Base-by-base conservation (phyloP, 805 yeast species). In the Ogataea nakhonphanomensis region DNA sequence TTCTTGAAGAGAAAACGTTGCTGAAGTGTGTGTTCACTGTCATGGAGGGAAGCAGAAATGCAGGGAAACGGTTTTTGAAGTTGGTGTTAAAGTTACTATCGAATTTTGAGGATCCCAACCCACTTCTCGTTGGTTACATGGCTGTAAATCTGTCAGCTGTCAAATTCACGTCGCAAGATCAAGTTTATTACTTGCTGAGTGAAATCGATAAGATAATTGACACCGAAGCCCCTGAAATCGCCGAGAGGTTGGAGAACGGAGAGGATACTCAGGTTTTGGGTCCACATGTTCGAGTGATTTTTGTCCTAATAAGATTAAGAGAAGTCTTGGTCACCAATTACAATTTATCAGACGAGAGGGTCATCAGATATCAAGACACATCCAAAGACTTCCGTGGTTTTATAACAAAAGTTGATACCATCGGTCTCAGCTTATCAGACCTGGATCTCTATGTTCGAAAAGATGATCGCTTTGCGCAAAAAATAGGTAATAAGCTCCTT, bases 121-220 rank as follows among this genome's bases (percentile, higher is more conserved):
- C 61, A 11, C 53, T 58, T 25, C 67, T 56, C 37, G 44, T 64
- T 5, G 47, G 55, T 6, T 73, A 64, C 43, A 35, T 73, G 7
- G 57, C 67, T 1, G 40, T 59, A 2, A 74, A 76, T 44, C 38
- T 81, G 6, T 51, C 70, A 1, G 55, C 53, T 2, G 50, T 71
- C 11, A 63, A 61, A 2, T 69, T 78, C 30, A 47, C 51, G 0
- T 62, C 70, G 0, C 54, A 69, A 33, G 86, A 81, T 40, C 87
- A 82, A 37, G 70, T 76, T 0, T 67, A 72, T 33, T 43, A 64
- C 0, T 23, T 80, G 1, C 50, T 77, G 3, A 57, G 62, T 32
- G 69, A 64, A 1, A 51, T 80, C 25, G 79, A 79, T 39, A 55
- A 66, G 31, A 43, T 69, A 0, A 49, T 76, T 2, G 52, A 70